Evolutionary conservation across 169 alveolate genomes (phyloP).

Genomic region (Neospora caninum): DNA sequence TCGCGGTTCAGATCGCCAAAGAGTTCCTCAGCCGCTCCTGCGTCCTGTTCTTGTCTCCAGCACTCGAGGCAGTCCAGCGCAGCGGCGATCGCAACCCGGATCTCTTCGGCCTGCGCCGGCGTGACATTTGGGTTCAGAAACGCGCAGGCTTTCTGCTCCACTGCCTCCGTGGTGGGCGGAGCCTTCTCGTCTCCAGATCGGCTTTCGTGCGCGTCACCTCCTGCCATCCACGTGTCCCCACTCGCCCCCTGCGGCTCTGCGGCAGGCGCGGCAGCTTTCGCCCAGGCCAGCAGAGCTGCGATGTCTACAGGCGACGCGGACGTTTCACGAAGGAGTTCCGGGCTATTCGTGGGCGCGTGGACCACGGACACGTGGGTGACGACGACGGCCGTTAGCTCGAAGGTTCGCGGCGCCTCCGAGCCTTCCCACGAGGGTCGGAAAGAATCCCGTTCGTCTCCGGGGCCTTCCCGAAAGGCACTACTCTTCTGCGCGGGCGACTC

Average conservation of each 20-base stretch:
- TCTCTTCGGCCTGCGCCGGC: neutral
- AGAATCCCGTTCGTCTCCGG: neutral
- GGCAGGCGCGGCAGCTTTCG: neutral
- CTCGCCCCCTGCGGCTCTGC: neutral
- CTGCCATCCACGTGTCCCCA: too few species aligned
- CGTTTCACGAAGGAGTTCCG: neutral
- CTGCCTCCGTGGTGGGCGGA: too few species aligned
- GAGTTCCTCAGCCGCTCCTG: neutral
- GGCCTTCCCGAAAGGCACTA: neutral
- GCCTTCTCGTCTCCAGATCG: too few species aligned
- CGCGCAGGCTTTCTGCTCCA: neutral
- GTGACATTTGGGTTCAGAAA: neutral
- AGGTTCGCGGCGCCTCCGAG: neutral
- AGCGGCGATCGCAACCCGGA: neutral
- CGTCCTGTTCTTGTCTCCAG: constrained; percentile 1
- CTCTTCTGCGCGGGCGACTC: neutral
- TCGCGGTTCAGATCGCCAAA: neutral
- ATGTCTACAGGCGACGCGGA: neutral
- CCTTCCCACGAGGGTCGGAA: too few species aligned
- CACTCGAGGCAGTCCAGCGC: constrained; percentile 18
- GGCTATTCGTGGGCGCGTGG: neutral
- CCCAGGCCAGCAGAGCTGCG: neutral
- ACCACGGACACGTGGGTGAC: constrained; percentile 11
- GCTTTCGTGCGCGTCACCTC: too few species aligned
- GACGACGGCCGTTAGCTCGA: neutral